Conservation (phyloP, 192 early-diverging fungal species). For the Podila epigama region DNA sequence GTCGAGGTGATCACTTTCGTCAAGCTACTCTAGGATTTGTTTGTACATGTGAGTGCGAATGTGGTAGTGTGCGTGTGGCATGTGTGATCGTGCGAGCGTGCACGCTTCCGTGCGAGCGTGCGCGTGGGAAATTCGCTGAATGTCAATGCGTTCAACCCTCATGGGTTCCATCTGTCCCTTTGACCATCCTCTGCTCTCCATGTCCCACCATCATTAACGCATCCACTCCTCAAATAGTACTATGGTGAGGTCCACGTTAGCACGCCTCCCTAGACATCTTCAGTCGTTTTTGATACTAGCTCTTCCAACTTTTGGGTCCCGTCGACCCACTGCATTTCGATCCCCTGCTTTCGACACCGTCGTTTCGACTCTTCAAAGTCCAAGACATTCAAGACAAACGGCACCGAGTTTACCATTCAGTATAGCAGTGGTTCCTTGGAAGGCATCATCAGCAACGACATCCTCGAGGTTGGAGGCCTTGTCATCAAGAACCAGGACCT, state of each 20-base stretch:
- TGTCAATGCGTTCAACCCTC: not conserved
- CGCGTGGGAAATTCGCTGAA: no score
- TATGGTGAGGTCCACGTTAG: conserved; percentile 91
- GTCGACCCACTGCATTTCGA: conserved; percentile 90
- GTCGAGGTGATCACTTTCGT: conserved; percentile 84
- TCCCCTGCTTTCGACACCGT: conserved; percentile 94
- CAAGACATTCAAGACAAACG: conserved; percentile 82
- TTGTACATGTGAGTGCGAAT: not conserved
- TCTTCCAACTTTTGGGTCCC: conserved; percentile 97
- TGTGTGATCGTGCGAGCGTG: no score
- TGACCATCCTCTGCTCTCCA: not conserved
- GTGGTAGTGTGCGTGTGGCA: no score
- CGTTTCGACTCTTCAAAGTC: conserved; percentile 87
- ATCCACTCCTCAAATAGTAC: conserved; percentile 69
- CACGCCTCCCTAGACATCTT: conserved; percentile 91
- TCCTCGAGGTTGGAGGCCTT: conserved; percentile 72
- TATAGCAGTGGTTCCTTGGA: conserved; percentile 96
- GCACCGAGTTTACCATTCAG: conserved; percentile 93
- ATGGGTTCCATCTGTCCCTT: not conserved
- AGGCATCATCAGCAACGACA: conserved; percentile 87
- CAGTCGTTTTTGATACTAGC: conserved; percentile 95
- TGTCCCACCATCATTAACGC: not conserved
- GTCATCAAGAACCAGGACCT: conserved; percentile 79
- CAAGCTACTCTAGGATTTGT: no score
- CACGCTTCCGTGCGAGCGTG: no score